Conservation (phyloP, 2,329 filamentous ascomycete species). For the Penicillium sp. region DNA sequence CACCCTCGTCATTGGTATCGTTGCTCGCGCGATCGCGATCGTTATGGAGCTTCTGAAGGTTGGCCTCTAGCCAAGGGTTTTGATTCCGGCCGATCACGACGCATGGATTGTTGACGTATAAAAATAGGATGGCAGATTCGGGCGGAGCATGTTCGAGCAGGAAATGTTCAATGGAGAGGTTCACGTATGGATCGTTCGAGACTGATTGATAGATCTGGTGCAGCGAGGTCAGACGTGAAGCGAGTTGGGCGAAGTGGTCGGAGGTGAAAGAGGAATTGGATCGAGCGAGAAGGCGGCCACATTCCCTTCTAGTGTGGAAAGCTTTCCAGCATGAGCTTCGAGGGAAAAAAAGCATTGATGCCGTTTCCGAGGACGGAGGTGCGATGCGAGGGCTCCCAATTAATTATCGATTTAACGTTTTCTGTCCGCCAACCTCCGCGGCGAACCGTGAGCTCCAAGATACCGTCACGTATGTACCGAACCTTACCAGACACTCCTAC, state of each 20-base stretch:
- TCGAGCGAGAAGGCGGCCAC: slow-evolving; percentile 23
- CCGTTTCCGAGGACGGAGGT: slow-evolving; percentile 1
- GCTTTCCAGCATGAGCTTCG: slow-evolving; percentile 28
- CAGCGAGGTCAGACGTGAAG: slow-evolving; percentile 38
- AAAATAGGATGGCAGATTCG: slow-evolving; percentile 77
- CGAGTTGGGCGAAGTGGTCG: slow-evolving; percentile 40
- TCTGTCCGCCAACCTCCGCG: too few relatives aligned
- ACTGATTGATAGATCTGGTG: slow-evolving; percentile 73
- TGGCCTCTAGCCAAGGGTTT: slow-evolving; percentile 94
- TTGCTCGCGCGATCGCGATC: slow-evolving; percentile 29
- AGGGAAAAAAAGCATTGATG: slow-evolving; percentile 34
- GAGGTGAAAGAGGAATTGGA: slow-evolving; percentile 38
- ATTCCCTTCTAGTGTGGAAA: slow-evolving; percentile 9
- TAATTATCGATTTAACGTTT: background rate
- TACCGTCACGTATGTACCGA: background rate
- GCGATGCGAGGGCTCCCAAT: slow-evolving; percentile 4
- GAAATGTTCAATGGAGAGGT: slow-evolving; percentile 92
- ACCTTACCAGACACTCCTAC: background rate
- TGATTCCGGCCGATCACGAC: slow-evolving; percentile 95
- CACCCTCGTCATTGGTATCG: slow-evolving; percentile 36
- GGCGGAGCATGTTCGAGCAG: slow-evolving; percentile 75
- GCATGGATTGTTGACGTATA: slow-evolving; percentile 86
- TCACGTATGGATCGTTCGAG: slow-evolving; percentile 78
- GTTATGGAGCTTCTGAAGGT: slow-evolving; percentile 66
- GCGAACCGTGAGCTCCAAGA: too few relatives aligned